These are phyloP conservation scores for Gaertneriomyces sp. DNA, from an alignment of 192 early-diverging fungal genomes.

Conservation along the genomic window DNA sequence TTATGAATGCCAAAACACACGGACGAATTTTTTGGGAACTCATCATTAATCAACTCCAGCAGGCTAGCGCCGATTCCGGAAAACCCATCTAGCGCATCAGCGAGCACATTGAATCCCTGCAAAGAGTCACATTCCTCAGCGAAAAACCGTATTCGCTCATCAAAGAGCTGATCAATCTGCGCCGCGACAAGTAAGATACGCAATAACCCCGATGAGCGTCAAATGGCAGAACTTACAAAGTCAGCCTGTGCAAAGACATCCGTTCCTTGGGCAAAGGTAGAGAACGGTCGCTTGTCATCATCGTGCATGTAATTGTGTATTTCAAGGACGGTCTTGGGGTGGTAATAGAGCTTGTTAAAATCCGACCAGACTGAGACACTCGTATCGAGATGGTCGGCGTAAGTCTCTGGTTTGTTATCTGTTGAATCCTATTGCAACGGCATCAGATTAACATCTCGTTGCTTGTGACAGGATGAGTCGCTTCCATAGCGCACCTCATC, in stretches of 20 bases:
- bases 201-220: not conserved
- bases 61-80: slow-evolving; percentile 33
- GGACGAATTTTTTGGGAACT: slow-evolving; percentile 40
- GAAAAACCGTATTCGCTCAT: slow-evolving; percentile 42
- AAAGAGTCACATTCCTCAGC: slow-evolving; percentile 45
- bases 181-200: not conserved
- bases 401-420: slow-evolving; percentile 35
- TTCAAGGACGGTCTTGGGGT: slow-evolving; percentile 57
- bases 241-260: slow-evolving; percentile 37
- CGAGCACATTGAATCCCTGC: slow-evolving; percentile 47
- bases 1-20: slow-evolving; percentile 39
- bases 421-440: slow-evolving; percentile 6
- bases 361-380: slow-evolving; percentile 74
- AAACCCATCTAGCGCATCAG: slow-evolving; percentile 43
- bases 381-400: slow-evolving; percentile 49
- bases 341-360: slow-evolving; percentile 71
- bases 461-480: too few relatives aligned
- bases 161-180: slow-evolving; percentile 41
- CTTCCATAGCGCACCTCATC: slow-evolving; percentile 14
- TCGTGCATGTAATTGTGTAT: slow-evolving; percentile 53
- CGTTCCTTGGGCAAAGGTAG: slow-evolving; percentile 52
- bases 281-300: slow-evolving; percentile 53
- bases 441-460: too few relatives aligned
- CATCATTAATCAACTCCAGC: slow-evolving; percentile 35
- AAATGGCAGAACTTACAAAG: slow-evolving; percentile 4